Base-by-base conservation (phyloP, 2,329 filamentous ascomycete genomes). In the Claviceps pazoutovae region DNA sequence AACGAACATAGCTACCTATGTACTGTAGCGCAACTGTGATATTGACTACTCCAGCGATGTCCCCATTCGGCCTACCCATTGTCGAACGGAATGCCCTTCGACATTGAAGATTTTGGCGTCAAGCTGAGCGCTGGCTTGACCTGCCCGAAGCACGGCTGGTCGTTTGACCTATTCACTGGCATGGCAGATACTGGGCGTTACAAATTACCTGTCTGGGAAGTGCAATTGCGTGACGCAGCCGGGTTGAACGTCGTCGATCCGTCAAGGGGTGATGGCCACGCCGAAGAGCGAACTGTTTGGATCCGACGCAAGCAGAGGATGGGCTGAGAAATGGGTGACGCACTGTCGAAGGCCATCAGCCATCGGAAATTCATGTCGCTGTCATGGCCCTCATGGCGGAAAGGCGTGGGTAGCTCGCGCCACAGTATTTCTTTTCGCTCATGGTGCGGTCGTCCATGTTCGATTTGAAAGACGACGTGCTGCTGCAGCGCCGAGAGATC, bases 61-160 rank as follows among this genome's bases (percentile, higher is more conserved):
- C 83, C 83, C 1, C 83, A 87, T 57, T 79, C 77, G 1, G 76
- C 81, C 0, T 86, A 76, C 53, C 82, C 83, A 0, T 71, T 87
- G 1, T 84, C 81, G 0, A 72, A 76, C 44, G 82, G 79, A 0
- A 74, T 66, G 0, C 70, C 81, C 0, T 86, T 85, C 53, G 83
- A 87, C 51, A 86, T 87, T 58, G 83, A 87, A 57, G 83, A 87
- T 54, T 87, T 86, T 60, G 83, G 83, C 0, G 67, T 84, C 2
- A 70, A 74, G 4, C 62, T 84, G 6, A 83, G 79, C 51, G 73
- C 79, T 0, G 83, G 82, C 0, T 66, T 87, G 3, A 75, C 73
- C 0, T 87, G 83, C 61, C 80, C 82, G 0, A 84, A 84, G 56
- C 83, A 86, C 55, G 78, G 72, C 4, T 87, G 83, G 83, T 82